A percentile compares a stretch with the other conserved stretches of the same genome.
Evolutionary conservation across 257 asterid species (phyloP).

Genomic region (Linderniella brevidens): DNA sequence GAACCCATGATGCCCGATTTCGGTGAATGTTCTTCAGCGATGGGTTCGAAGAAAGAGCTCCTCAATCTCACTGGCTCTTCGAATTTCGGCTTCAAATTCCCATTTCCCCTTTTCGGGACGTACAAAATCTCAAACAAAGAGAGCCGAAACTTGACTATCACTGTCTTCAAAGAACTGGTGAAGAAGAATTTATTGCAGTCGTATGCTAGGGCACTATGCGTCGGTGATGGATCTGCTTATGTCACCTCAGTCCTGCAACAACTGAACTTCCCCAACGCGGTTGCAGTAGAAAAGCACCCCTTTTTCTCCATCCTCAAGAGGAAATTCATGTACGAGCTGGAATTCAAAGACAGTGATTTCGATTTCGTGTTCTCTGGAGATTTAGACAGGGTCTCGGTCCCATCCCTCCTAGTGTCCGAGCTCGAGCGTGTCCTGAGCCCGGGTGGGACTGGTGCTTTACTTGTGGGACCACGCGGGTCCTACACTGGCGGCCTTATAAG

Average conservation of each 20-base stretch:
- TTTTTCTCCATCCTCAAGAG: slow-evolving; percentile 60
- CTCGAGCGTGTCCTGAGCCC: slow-evolving; percentile 77
- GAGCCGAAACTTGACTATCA: slow-evolving; percentile 25
- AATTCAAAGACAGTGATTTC: slow-evolving; percentile 36
- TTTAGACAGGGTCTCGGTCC: slow-evolving; percentile 56
- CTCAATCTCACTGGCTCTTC: slow-evolving; percentile 17
- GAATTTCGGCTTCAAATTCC: slow-evolving; percentile 13
- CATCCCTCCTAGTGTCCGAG: slow-evolving; percentile 59
- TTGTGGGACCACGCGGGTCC: slow-evolving; percentile 27
- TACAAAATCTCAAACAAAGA: slow-evolving; percentile 10
- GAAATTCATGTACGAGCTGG: slow-evolving; percentile 56
- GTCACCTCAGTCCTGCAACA: slow-evolving; percentile 42
- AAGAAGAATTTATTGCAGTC: slow-evolving; percentile 38
- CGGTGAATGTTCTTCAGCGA: slow-evolving; percentile 37
- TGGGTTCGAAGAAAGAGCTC: slow-evolving; percentile 15
- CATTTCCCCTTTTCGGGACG: slow-evolving; percentile 16
- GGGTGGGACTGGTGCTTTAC: slow-evolving; percentile 69
- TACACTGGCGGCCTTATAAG: slow-evolving; percentile 33
- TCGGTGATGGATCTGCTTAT: slow-evolving; percentile 47
- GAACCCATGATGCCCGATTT: slow-evolving; percentile 18
- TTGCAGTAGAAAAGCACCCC: slow-evolving; percentile 47
- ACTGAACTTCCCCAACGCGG: slow-evolving; percentile 39
- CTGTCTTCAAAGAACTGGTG: slow-evolving; percentile 41
- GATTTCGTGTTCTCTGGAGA: slow-evolving; percentile 65
- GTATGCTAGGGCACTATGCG: slow-evolving; percentile 45